phyloP scores from a whole-genome alignment of 2,329 filamentous ascomycete species.

The Pestalotiopsis fici region DNA sequence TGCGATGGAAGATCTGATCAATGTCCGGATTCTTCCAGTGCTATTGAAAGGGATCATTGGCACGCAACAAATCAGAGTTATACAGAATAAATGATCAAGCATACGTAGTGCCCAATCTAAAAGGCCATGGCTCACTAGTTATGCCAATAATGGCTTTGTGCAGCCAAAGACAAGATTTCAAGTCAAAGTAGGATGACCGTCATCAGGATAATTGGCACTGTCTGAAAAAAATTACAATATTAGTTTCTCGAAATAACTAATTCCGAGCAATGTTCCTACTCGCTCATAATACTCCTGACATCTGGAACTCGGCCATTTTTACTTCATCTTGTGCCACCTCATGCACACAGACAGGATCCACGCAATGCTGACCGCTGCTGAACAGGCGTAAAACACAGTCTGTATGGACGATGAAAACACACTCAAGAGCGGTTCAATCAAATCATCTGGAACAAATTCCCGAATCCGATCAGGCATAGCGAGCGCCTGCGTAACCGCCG shows the following conservation, averaged over 20 bases:
- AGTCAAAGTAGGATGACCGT: neutral
- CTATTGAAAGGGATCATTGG: no score
- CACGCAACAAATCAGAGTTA: no score
- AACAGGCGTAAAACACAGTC: constrained; percentile 7
- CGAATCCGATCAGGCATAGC: constrained; percentile 3
- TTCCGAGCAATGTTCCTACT: neutral
- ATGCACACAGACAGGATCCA: constrained; percentile 6
- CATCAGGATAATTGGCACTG: neutral
- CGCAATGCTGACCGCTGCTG: constrained; percentile 9
- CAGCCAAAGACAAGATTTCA: neutral
- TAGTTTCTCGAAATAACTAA: neutral
- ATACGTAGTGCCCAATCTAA: no score
- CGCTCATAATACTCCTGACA: neutral
- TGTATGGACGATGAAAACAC: constrained; percentile 7
- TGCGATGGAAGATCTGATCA: no score
- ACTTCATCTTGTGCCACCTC: constrained; percentile 10
- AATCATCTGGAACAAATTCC: neutral
- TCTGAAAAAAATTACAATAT: neutral
- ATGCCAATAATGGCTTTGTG: no score
- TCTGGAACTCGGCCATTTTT: neutral
- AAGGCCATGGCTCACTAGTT: no score
- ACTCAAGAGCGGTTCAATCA: neutral
- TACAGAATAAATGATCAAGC: no score
- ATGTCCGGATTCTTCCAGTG: no score
- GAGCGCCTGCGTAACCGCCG: constrained; percentile 3